Evolutionary conservation across 2,329 filamentous ascomycete genomes (phyloP), one percentile per base, ranked within the genome.

Genomic region (Cercospora beticola): DNA sequence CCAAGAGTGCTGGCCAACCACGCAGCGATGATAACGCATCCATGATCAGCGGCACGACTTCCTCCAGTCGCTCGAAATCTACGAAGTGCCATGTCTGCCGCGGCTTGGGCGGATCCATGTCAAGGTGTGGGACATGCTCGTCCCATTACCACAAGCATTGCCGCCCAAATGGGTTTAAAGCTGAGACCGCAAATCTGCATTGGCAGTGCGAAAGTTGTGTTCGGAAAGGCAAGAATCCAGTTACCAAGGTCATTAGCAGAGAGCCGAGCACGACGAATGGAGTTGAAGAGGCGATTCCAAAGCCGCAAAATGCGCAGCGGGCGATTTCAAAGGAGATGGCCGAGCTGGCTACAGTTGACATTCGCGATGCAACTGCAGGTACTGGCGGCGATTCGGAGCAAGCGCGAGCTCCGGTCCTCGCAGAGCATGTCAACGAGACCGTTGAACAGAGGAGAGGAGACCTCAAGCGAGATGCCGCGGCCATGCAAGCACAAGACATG

Each of bases 101-200:
- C 72, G 40, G 69, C 62, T 8, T 70, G 74, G 18, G 72, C 65
- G 76, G 79, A 57, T 73, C 73, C 5, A 69, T 81, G 3, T 70
- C 79, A 12, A 56, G 62, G 2, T 82, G 81, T 67, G 68, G 73
- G n/a, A 70, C 71, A 4, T 82, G 81, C 69, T 65, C 65, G 4
- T 74, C 76, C 26, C 69, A 69, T 5, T 82, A 79, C 63, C 81
- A 82, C 68, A 46, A 43, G 7, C 62, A 65, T 54, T 65, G 62
- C n/a, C 62, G 62, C 10, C 62, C 62, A 26, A 33, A 43, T 7
- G 52, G 52, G 8, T 65, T 36, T 0, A 57, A 16, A 18, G 2
- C 52, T 33, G 49, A 64, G 5, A 56, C 62, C 16, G 31, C 21
- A 30, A 12, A 43, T 2, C 10, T 73, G 76, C 43, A 64, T 23